Evolutionary conservation across 192 early-diverging fungal species (phyloP).

Genomic region (Glomus cerebriforme): DNA sequence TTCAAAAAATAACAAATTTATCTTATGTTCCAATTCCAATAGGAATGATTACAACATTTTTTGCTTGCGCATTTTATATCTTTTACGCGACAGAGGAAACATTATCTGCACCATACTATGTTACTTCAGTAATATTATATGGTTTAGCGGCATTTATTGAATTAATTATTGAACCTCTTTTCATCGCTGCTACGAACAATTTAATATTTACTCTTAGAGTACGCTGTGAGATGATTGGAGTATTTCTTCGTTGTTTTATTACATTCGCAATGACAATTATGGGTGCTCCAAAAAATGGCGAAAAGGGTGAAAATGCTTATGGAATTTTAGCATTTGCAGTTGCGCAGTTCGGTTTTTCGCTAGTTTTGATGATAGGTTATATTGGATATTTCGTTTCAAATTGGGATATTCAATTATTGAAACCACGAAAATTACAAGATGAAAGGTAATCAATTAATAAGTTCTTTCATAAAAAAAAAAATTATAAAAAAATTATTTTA

Average conservation of each 20-base stretch:
- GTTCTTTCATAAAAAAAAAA: neutral
- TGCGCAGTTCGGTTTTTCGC: slow-evolving; percentile 75
- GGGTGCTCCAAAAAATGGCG: slow-evolving; percentile 37
- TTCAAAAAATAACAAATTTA: slow-evolving; percentile 70
- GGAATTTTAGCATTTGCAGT: slow-evolving; percentile 79
- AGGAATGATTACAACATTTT: slow-evolving; percentile 59
- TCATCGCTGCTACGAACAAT: slow-evolving; percentile 67
- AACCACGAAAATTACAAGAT: slow-evolving; percentile 38
- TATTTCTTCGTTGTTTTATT: slow-evolving; percentile 70
- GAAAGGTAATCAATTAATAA: slow-evolving; percentile 39
- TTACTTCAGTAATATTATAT: slow-evolving; percentile 63
- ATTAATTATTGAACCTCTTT: slow-evolving; percentile 84
- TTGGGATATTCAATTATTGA: slow-evolving; percentile 34
- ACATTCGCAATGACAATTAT: slow-evolving; percentile 66
- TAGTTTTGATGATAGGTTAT: slow-evolving; percentile 63
- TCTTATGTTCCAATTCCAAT: slow-evolving; percentile 69
- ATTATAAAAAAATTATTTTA: no score
- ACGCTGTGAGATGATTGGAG: slow-evolving; percentile 78
- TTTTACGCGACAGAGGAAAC: slow-evolving; percentile 38
- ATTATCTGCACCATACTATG: slow-evolving; percentile 49
- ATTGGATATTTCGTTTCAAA: slow-evolving; percentile 48
- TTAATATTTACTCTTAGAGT: slow-evolving; percentile 81
- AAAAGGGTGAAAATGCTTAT: slow-evolving; percentile 41
- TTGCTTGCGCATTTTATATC: slow-evolving; percentile 57
- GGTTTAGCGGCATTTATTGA: slow-evolving; percentile 79